Percentiles rank a stretch among this genome's conserved stretches.
Conservation (phyloP, 768 basidiomycete species). For the Amanita thiersii region DNA sequence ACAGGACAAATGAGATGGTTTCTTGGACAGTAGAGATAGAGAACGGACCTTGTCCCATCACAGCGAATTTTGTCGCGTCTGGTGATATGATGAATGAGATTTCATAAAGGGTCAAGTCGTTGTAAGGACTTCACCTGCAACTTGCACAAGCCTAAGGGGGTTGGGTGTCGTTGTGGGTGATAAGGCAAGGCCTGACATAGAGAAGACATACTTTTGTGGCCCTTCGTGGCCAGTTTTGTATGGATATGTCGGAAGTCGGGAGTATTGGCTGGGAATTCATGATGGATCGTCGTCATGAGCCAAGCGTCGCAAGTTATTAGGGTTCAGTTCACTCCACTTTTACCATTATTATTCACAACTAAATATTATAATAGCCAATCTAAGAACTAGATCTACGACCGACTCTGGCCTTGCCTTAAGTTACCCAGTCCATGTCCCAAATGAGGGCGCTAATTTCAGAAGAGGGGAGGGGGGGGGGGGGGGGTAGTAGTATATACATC, state of each 20-base stretch:
- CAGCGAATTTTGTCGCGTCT: slow-evolving; percentile 60
- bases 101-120: slow-evolving; percentile 6
- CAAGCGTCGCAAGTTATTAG: slow-evolving; percentile 20
- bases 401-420: too few species aligned
- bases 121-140: slow-evolving; percentile 37
- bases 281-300: slow-evolving; percentile 25
- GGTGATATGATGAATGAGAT: slow-evolving; percentile 12
- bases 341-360: background rate
- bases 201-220: slow-evolving; percentile 37
- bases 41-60: slow-evolving; percentile 40
- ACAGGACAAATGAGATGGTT: slow-evolving; percentile 2
- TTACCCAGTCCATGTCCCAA: too few species aligned
- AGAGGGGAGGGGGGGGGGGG: too few species aligned
- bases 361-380: background rate
- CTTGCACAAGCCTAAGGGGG: slow-evolving; percentile 44
- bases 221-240: slow-evolving; percentile 41
- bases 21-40: slow-evolving; percentile 1
- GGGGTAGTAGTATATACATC: too few species aligned
- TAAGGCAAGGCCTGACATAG: slow-evolving; percentile 1
- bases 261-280: slow-evolving; percentile 30
- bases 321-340: slow-evolving; percentile 17
- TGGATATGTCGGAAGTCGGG: slow-evolving; percentile 46
- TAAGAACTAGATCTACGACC: too few species aligned
- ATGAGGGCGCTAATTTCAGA: too few species aligned
- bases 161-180: slow-evolving; percentile 9